Evolutionary conservation across 371 early-diverging fungal genomes (phyloP).

Genomic region (Mucor racemosus): DNA sequence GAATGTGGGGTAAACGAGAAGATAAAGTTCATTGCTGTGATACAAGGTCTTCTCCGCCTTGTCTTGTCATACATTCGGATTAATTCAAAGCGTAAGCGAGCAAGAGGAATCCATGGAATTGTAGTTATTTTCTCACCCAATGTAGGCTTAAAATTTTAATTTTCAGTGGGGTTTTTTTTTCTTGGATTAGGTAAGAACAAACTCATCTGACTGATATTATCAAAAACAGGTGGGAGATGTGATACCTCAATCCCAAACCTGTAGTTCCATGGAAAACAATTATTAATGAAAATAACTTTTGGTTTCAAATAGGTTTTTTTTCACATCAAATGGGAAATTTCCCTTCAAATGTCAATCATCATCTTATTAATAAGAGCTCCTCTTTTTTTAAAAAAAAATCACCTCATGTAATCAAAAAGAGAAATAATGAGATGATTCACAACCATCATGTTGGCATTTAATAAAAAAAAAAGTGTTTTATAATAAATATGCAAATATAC

Average conservation of each 20-base stretch:
- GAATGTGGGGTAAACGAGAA: conserved; percentile 4
- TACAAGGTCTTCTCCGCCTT: background rate
- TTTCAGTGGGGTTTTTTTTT: too few relatives aligned
- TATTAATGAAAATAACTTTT: background rate
- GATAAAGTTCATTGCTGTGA: background rate
- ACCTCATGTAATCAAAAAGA: background rate
- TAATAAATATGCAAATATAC: background rate
- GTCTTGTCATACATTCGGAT: conserved; percentile 3
- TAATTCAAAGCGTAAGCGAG: background rate
- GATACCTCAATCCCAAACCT: conserved; percentile 18
- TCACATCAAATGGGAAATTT: background rate
- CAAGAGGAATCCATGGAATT: conserved; percentile 5
- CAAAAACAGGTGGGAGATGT: background rate
- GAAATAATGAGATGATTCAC: too few relatives aligned
- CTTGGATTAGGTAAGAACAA: background rate
- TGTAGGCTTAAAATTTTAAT: background rate
- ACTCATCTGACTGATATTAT: background rate
- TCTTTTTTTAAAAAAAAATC: background rate
- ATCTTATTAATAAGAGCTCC: background rate
- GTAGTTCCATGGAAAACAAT: background rate
- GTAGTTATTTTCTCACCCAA: background rate
- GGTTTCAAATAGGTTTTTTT: background rate
- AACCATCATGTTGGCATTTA: too few relatives aligned
- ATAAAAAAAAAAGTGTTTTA: too few relatives aligned
- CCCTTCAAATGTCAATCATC: background rate